Evolutionary conservation across 257 asterid species (phyloP), one percentile per base, ranked within the genome.

Genomic region (Solanum bulbocastanum): DNA sequence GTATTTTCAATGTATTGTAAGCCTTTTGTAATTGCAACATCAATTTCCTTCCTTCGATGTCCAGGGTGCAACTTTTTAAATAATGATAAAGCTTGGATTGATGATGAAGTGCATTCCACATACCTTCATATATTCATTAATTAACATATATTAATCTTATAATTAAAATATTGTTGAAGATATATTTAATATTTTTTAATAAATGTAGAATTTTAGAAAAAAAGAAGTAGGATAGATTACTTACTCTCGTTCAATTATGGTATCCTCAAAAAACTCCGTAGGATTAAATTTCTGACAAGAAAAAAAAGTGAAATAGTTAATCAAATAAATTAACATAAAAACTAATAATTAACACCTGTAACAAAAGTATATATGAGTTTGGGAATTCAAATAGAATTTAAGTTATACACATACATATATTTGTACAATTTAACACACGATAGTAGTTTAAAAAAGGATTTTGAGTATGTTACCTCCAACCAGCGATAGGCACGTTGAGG

Each of bases 71-170:
- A 39, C 82, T 87, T 92, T 79, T 86, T 90, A 91, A 93, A 94
- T 9, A 89, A 86, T 20, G 65, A 23, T 35, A 94, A 90, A 13
- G 87, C 91, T 79, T 93, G 94, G 40, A 93, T 88, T 40, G 91
- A 94, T 30, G 96, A 90, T 8, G 95, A 86, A 25, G 98, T 93
- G 90, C 96, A 93, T 84, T 94, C 98, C 36, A 91, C 93, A 72
- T 92, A 90, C 83, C 95, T 93, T 81, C 13, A 42, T 37, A 84
- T 58, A 22, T 83, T 30, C 33, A 33, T 33, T 36, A 58, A 83
- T 12, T 60, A 84, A 60, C 10, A n/a, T n/a, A 65, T 25, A 65
- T n/a, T 11, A 1, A 65, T 23, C 35, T 42, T 65, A 62, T 84
- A 62, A 16, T 9, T 11, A 83, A 42, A 23, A 58, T 8, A 9